Conservation (phyloP, 2,329 filamentous ascomycete genomes). For the Emergomyces pasteurianus region DNA sequence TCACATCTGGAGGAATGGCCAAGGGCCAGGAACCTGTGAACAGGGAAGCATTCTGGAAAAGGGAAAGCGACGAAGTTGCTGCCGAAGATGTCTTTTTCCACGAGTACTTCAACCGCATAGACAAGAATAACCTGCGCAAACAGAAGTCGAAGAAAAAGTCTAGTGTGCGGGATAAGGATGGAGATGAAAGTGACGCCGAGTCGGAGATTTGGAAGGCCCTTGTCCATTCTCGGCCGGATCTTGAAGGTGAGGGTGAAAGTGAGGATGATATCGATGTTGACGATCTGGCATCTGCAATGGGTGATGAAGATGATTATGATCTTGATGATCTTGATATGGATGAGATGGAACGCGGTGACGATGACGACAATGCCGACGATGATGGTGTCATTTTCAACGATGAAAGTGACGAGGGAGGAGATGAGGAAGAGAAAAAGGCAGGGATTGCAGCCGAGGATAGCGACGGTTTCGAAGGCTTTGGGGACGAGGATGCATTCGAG, state of each 20-base stretch:
- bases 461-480: conserved; percentile 23
- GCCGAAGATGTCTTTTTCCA: conserved; percentile 98
- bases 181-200: conserved; percentile 45
- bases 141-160: conserved; percentile 45
- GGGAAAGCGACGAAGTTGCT: conserved; percentile 74
- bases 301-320: conserved; percentile 28
- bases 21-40: conserved; percentile 60
- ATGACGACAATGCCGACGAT: conserved; percentile 31
- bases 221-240: conserved; percentile 65
- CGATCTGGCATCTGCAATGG: conserved; percentile 42
- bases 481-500: conserved; percentile 44
- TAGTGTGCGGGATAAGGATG: conserved; percentile 30
- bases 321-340: conserved; percentile 28
- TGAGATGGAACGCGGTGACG: conserved; percentile 29
- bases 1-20: conserved; percentile 47
- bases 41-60: conserved; percentile 79
- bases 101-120: conserved; percentile 74
- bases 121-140: conserved; percentile 48
- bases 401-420: conserved; percentile 37
- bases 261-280: conserved; percentile 49
- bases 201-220: conserved; percentile 89
- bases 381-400: conserved; percentile 36
- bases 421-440: conserved; percentile 37
- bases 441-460: conserved; percentile 23
- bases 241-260: conserved; percentile 49